Evolutionary conservation across 176 grass and related monocot species (phyloP), one percentile per base, ranked within the genome.

Genomic region (Zizania latifolia): DNA sequence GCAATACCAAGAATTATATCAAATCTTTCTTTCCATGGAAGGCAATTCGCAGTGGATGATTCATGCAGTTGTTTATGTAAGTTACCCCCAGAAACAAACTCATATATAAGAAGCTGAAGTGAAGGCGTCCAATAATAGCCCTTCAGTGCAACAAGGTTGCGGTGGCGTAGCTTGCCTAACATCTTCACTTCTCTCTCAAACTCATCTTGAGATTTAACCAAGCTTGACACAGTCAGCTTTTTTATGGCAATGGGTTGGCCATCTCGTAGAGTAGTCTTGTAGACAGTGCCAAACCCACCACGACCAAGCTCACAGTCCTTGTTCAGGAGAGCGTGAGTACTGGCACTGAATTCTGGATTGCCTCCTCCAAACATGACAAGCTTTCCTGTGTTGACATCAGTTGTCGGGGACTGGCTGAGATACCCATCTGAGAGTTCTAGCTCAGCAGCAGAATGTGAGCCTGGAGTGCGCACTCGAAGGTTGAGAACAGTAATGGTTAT

Each of bases 91-190:
- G 89, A 80, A 24, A 99, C 81, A 74, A 90, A 99, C 81, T 99
- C 96, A 3, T 99, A 95, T 74, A 99, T 95, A 60, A 99, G 90
- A 51, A 99, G 92, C 74, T 99, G 96, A 62, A 99, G 83, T 2
- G 96, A 99, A 36, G 96, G 70, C 17, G 96, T 99, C 96, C 96
- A 99, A 55, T 95, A 99, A 85, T 92, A 99, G 17, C 96, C 96
- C 82, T 89, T 85, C 41, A 99, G 83, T 2, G 69, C 76, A 62
- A 99, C 80, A 55, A 99, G 82, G 90, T 95, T 95, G 51, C 82
- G 85, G 68, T 99, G 96, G 38, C 76, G 87, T 56, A 99, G 45
- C 69, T 99, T 99, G 21, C 92, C 89, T 37, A 99, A 76, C 83
- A 86, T 88, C 74, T 90, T 95, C 21, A 99, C 92, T 77, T 99